These are phyloP conservation scores for Boletus semigastroideus DNA, from an alignment of 1,284 basidiomycete genomes.

Conservation along the genomic window DNA sequence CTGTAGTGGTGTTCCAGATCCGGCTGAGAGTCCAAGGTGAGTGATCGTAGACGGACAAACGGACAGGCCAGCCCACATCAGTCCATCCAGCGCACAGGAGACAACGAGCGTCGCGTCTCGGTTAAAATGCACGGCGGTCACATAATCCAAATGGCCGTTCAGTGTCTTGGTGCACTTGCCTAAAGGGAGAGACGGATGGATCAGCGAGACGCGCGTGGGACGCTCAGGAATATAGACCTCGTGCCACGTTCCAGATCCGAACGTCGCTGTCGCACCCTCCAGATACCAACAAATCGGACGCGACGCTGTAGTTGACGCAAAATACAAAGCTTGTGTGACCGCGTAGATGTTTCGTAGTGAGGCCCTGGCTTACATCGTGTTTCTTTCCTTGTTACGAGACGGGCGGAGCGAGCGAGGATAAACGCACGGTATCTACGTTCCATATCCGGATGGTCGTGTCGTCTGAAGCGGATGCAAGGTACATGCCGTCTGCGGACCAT, in stretches of 20 bases:
- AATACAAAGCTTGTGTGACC: constrained; percentile 91
- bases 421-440: constrained; percentile 74
- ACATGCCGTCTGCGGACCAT: constrained; percentile 81
- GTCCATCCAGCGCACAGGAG: constrained; percentile 87
- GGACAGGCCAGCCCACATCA: constrained; percentile 71
- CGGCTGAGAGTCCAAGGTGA: constrained; percentile 53
- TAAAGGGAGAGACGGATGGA: constrained; percentile 23
- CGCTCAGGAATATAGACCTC: constrained; percentile 47
- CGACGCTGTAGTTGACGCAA: constrained; percentile 87
- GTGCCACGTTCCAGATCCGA: constrained; percentile 86
- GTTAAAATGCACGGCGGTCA: constrained; percentile 94
- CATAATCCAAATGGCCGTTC: constrained; percentile 93
- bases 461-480: constrained; percentile 88
- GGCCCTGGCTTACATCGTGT: constrained; percentile 46
- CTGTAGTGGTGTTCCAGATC: constrained; percentile 91
- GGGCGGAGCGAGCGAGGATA: neutral
- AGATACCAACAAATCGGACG: constrained; percentile 86
- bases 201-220: neutral
- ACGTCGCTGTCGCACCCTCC: constrained; percentile 93
- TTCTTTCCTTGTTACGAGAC: constrained; percentile 1
- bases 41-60: neutral
- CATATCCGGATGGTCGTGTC: constrained; percentile 86
- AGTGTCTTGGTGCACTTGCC: constrained; percentile 82
- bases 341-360: constrained; percentile 64
- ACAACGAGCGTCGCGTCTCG: constrained; percentile 89